Percentiles rank a stretch among this genome's conserved stretches.
phyloP scores from a whole-genome alignment of 2,329 filamentous ascomycete species.

The Niveomyces coronatus region DNA sequence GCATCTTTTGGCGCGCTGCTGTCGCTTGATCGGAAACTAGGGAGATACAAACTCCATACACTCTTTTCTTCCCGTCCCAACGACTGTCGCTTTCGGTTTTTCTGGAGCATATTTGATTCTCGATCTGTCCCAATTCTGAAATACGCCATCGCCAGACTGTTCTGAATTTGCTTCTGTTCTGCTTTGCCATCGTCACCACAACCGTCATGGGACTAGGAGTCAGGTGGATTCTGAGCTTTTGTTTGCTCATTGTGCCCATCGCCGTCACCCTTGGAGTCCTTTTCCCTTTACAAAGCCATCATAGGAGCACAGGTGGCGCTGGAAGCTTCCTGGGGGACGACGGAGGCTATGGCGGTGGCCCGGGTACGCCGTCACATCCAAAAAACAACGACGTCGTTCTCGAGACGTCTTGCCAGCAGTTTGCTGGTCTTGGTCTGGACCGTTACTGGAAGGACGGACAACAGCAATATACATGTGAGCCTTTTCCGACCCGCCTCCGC shows the following conservation, averaged over 20 bases:
- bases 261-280: conserved; percentile 39
- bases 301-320: conserved; percentile 29
- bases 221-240: conserved; percentile 38
- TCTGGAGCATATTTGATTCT: not conserved
- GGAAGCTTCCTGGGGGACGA: conserved; percentile 31
- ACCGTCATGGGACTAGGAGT: conserved; percentile 26
- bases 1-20: not conserved
- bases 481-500: not conserved
- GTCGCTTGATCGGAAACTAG: not conserved
- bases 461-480: conserved; percentile 36
- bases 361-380: conserved; percentile 11
- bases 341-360: conserved; percentile 12
- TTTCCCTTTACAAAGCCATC: conserved; percentile 36
- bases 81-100: not conserved
- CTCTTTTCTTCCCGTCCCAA: conserved; percentile 8
- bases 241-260: conserved; percentile 38
- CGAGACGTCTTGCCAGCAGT: conserved; percentile 30
- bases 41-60: conserved; percentile 3
- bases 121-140: no score
- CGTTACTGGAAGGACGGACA: conserved; percentile 25
- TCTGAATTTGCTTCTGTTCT: not conserved
- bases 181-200: not conserved
- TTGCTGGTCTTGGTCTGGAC: conserved; percentile 33
- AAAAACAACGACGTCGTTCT: conserved; percentile 25
- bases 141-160: not conserved